Conservation (phyloP, 208 protist species). For the Acanthamoeba sp. region DNA sequence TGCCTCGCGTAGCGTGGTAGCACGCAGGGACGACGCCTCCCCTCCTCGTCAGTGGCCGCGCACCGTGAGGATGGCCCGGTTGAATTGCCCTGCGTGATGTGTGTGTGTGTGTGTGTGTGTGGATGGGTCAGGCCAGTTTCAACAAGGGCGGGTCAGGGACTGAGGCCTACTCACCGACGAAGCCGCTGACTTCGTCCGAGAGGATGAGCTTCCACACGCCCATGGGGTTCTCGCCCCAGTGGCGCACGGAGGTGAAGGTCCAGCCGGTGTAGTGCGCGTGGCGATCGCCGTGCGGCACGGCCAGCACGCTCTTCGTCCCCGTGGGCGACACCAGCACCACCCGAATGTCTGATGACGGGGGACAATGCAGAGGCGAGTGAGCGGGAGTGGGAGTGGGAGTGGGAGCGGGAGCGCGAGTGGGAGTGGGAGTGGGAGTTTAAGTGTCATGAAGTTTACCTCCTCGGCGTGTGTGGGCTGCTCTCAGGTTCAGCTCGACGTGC, state of each 20-base stretch:
- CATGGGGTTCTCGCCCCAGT: constrained; percentile 50
- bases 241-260: constrained; percentile 47
- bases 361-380: background rate
- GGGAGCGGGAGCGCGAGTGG: background rate
- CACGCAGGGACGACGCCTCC: too few species aligned
- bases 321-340: constrained; percentile 32
- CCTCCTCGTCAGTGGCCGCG: background rate
- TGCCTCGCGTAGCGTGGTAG: too few species aligned
- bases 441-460: background rate
- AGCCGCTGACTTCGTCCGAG: background rate
- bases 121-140: too few species aligned
- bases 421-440: background rate
- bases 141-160: too few species aligned
- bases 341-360: background rate
- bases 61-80: constrained; percentile 25
- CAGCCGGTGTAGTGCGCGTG: constrained; percentile 1
- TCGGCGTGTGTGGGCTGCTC: background rate
- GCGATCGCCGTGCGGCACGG: background rate
- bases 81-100: background rate
- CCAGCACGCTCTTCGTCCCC: constrained; percentile 20
- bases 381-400: too few species aligned
- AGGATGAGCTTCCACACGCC: constrained; percentile 20
- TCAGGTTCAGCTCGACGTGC: constrained; percentile 30
- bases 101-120: background rate
- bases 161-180: background rate